Conservation (phyloP, 1,139 yeast genomes). For the Suhomyces terraborum region DNA sequence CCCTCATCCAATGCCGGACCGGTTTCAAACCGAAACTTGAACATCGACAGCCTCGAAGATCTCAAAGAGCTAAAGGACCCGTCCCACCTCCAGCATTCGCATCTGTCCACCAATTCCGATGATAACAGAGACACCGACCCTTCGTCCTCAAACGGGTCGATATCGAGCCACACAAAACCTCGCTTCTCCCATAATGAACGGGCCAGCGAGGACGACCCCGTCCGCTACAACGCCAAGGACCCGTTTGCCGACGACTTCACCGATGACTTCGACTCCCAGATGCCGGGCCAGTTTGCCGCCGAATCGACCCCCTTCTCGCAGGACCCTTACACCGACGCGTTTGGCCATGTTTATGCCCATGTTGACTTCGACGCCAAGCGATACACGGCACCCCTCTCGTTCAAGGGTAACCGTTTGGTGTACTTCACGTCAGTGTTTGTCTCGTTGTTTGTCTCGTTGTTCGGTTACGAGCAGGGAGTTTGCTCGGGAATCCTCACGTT, state of each 20-base stretch:
- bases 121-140: slow-evolving; percentile 1
- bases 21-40: slow-evolving; percentile 7
- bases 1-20: slow-evolving; percentile 1
- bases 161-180: slow-evolving; percentile 10
- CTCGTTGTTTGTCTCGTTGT: slow-evolving; percentile 77
- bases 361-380: slow-evolving; percentile 40
- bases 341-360: slow-evolving; percentile 40
- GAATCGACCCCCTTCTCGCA: slow-evolving; percentile 38
- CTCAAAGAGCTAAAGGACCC: not conserved
- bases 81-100: not conserved
- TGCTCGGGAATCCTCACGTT: slow-evolving; percentile 72
- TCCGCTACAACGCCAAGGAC: slow-evolving; percentile 6
- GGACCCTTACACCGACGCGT: slow-evolving; percentile 26
- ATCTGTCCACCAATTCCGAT: not conserved
- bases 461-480: slow-evolving; percentile 92
- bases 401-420: slow-evolving; percentile 49
- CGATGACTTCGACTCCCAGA: slow-evolving; percentile 3
- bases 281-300: too few species aligned
- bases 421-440: slow-evolving; percentile 84
- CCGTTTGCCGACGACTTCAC: slow-evolving; percentile 1
- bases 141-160: slow-evolving; percentile 5
- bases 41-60: not conserved
- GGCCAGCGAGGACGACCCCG: slow-evolving; percentile 10
- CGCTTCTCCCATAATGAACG: slow-evolving; percentile 7
- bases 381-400: slow-evolving; percentile 35